These are phyloP conservation scores for Pouteria glomerata DNA, from an alignment of 148 eudicot species.

Conservation along the genomic window DNA sequence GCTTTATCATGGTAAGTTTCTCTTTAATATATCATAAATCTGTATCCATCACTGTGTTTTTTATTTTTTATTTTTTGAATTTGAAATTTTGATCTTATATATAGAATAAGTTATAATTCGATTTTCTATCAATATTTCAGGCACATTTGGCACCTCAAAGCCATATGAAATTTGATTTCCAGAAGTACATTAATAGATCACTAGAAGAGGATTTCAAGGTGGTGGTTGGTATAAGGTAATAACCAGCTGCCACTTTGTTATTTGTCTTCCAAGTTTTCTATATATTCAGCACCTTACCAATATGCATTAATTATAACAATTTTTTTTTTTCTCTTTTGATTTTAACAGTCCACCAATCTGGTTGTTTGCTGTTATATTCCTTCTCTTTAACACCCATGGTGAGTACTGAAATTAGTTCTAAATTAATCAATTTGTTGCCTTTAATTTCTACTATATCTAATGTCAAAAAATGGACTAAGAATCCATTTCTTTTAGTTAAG, in stretches of 20 bases:
- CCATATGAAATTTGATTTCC: conserved; percentile 38
- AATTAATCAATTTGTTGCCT: no score
- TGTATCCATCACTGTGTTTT: no score
- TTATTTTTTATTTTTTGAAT: no score
- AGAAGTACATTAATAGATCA: conserved; percentile 49
- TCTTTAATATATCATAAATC: no score
- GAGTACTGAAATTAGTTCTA: no score
- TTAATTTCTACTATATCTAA: no score
- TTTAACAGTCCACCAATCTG: conserved; percentile 45
- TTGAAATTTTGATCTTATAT: no score
- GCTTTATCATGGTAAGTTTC: conserved; percentile 39
- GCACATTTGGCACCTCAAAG: conserved; percentile 55
- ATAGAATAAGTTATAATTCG: no score
- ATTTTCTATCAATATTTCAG: conserved; percentile 10
- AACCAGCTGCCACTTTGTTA: not conserved
- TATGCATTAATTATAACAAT: not conserved
- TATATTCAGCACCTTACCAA: no score
- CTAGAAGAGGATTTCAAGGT: conserved; percentile 61
- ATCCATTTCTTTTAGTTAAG: no score
- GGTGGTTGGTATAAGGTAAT: conserved; percentile 55
- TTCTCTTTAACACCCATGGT: conserved; percentile 48
- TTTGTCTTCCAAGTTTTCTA: not conserved
- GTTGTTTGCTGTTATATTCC: conserved; percentile 43
- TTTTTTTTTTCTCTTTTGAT: not conserved
- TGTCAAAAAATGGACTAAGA: no score